Base-by-base conservation (phyloP, 148 eudicot genomes). In the Vaccinium vitisidaea region DNA sequence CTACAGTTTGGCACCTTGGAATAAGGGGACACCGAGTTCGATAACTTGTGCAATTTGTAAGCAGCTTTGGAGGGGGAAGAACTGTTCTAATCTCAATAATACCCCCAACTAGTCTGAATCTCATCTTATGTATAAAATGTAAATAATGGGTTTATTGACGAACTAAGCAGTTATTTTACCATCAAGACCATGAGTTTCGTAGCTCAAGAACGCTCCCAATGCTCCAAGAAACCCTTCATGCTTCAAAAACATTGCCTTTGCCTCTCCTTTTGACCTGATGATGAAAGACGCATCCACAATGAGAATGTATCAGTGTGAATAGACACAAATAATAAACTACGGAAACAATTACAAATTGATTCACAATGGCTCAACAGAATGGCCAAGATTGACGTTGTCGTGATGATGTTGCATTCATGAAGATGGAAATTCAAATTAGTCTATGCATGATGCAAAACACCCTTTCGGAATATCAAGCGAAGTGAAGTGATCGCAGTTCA, bases 171-270 rank as follows among this genome's bases (percentile, higher is more conserved):
- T 88, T 73, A 85, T 76, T 30, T 27, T 69, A 69, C 43, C 18
- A 12, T 86, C 90, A 82, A 89, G 87, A 23, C 87, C 90, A 5
- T 93, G 90, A 86, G 89, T 93, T 87, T 93, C 91, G 58, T 93
- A 92, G 87, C 92, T 93, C 95, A 88, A 89, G 86, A 92, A 92
- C 55, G 99, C 97, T 65, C 99, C 99, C 86, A 96, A 85, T 16
- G 96, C 99, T 77, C 99, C 99, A 30, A 96, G 89, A 86, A 94
- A 96, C 16, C 99, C 99, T 88, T 96, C 99, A 59, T 96, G 99
- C 83, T 92, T 90, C 82, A 96, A 84, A 88, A 96, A 96, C 95
- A 96, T 92, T 79, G 99, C 99, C 88, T 96, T 94, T 49, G 96
- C 96, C 84, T 96, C 95, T 5, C 99, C 99, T 87, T 94, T 93